A percentile compares a stretch with the other conserved stretches of the same genome.
Evolutionary conservation across 163 green algal species (phyloP).

Genomic region (Coccomyxa subellipsoidea): DNA sequence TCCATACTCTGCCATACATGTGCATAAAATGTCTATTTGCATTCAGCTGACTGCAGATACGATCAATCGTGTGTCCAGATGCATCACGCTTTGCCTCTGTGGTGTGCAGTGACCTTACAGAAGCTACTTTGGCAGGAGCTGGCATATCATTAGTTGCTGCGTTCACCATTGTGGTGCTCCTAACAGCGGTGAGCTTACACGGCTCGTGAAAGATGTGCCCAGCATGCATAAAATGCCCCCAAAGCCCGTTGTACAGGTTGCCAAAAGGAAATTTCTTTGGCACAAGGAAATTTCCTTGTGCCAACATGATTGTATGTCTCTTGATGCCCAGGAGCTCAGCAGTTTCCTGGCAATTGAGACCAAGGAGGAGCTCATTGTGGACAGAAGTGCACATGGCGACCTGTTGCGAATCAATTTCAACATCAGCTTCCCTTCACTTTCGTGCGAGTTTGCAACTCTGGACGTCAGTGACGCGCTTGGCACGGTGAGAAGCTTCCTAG

Average conservation of each 20-base stretch:
- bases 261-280: too few species aligned
- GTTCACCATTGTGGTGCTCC: constrained; percentile 75
- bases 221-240: too few species aligned
- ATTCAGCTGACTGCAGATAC: neutral
- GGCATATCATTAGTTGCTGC: constrained; percentile 80
- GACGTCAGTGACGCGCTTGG: constrained; percentile 90
- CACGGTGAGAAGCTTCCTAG: constrained; percentile 56
- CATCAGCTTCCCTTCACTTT: constrained; percentile 75
- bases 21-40: too few species aligned
- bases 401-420: constrained; percentile 97
- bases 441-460: constrained; percentile 92
- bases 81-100: neutral
- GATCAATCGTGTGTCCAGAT: neutral
- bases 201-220: too few species aligned
- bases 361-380: constrained; percentile 76
- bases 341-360: constrained; percentile 67
- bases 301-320: neutral
- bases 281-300: too few species aligned
- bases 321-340: constrained; percentile 69
- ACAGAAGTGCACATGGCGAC: constrained; percentile 80
- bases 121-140: constrained; percentile 84
- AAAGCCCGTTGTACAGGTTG: too few species aligned
- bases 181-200: constrained; percentile 64
- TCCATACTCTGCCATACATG: too few species aligned
- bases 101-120: constrained; percentile 78